Base-by-base conservation (phyloP, 129 eudicot species). In the Pittosporum tobira region DNA sequence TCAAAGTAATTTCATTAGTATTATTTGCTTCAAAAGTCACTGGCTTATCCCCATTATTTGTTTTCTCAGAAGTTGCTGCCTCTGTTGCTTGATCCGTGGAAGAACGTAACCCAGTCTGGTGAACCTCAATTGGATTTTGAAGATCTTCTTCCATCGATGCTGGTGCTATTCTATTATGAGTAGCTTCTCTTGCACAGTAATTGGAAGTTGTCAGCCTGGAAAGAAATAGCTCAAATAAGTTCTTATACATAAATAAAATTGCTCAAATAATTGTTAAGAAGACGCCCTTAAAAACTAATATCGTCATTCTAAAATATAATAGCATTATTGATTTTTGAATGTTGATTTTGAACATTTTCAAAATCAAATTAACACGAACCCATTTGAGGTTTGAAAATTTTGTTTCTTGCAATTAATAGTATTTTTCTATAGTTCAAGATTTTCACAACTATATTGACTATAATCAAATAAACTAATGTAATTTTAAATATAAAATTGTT, bases 191-290 rank as follows among this genome's bases (percentile, higher is more conserved):
- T 18, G 66, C 3, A 26, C 36, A 47, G 45, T 65, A 54, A 70
- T 61, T 61, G 11, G 66, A 56, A 36, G 66, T 71, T 54, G 10
- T 48, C 18, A 48, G 73, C 79, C 96, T 87, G 85, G 43, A 50
- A 55, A 20, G 36, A 58, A n/a, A 50, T 55, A 18, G 44, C 14
- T 30, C 38, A 13, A n/a, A 56, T 29, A 7, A 55, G 24, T 8
- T 34, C 19, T 55, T 44, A 30, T 18, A 3, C 10, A 8, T 7
- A 20, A 16, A 16, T 54, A 29, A 19, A 30, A 54, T 5, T 30
- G 44, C 60, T 29, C 43, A 55, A 19, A 31, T 56, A 10, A 3
- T 30, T 15, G 27, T 36, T 56, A 22, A 56, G 16, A 30, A 29
- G n/a, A 10, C 28, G 45, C 13, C 1, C n/a, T 4, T 2, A n/a